Evolutionary conservation across 371 early-diverging fungal species (phyloP).

Genomic region (Fennellomyces sp.): DNA sequence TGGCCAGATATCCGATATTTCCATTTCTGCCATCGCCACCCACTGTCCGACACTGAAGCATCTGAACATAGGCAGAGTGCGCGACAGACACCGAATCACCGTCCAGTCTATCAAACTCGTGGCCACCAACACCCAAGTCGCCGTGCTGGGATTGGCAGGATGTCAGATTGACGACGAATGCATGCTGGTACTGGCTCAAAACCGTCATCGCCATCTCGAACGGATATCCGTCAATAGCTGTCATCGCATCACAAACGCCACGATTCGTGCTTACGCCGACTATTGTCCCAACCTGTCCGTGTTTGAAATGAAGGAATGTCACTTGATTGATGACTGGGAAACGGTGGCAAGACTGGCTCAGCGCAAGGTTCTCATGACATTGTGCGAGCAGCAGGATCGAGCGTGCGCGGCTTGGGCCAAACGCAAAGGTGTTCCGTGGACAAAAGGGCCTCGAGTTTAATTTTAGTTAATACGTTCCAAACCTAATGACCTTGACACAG

Average conservation of each 20-base stretch:
- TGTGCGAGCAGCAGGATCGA: constrained; percentile 45
- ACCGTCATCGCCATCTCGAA: constrained; percentile 43
- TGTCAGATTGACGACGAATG: constrained; percentile 61
- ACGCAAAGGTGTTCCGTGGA: not conserved
- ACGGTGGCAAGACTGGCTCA: constrained; percentile 36
- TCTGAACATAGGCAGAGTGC: constrained; percentile 59
- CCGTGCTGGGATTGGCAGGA: constrained; percentile 60
- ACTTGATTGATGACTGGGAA: constrained; percentile 46
- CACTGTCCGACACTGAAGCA: constrained; percentile 53
- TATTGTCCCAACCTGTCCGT: constrained; percentile 59
- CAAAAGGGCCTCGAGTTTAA: too few relatives aligned
- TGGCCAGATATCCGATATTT: constrained; percentile 54
- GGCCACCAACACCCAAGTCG: constrained; percentile 49
- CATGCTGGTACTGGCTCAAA: constrained; percentile 46
- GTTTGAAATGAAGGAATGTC: constrained; percentile 64
- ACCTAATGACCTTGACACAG: not conserved
- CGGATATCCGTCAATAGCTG: constrained; percentile 63
- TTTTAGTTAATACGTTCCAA: too few relatives aligned
- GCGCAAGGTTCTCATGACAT: constrained; percentile 39
- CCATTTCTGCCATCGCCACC: constrained; percentile 48
- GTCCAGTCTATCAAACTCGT: constrained; percentile 49
- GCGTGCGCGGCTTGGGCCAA: constrained; percentile 34
- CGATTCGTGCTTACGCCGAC: constrained; percentile 45
- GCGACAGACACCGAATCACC: constrained; percentile 52
- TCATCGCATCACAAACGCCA: constrained; percentile 47